A percentile compares a stretch with the other conserved stretches of the same genome.
Conservation (phyloP, 1,284 basidiomycete genomes). For the Coniferiporia sulphurascens region DNA sequence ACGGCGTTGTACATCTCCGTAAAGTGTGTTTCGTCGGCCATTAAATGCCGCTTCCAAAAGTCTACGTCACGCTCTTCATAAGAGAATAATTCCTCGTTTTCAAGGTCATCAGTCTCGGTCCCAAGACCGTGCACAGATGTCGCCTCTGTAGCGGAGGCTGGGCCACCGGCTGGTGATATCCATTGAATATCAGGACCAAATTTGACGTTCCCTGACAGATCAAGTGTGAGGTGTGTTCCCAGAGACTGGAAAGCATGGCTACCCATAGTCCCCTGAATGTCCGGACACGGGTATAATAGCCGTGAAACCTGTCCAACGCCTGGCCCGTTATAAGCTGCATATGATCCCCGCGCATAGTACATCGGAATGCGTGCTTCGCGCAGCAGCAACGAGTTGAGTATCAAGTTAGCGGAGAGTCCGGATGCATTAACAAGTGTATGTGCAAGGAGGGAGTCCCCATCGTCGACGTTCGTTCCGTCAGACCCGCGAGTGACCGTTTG, state of each 20-base stretch:
- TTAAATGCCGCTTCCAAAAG: slow-evolving; percentile 73
- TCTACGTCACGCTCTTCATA: slow-evolving; percentile 49
- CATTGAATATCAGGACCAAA: slow-evolving; percentile 96
- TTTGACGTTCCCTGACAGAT: slow-evolving; percentile 80
- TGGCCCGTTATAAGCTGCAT: slow-evolving; percentile 81
- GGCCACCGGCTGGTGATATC: slow-evolving; percentile 45
- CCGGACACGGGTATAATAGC: slow-evolving; percentile 88
- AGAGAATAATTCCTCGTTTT: slow-evolving; percentile 27
- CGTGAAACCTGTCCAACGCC: slow-evolving; percentile 64
- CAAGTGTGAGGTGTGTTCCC: slow-evolving; percentile 89
- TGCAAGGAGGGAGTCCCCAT: slow-evolving; percentile 70
- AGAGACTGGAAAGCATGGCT: slow-evolving; percentile 70
- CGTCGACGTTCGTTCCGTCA: slow-evolving; percentile 30
- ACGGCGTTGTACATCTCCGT: slow-evolving; percentile 66
- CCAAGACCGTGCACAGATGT: background rate
- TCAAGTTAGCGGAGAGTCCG: slow-evolving; percentile 71
- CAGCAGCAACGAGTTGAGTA: slow-evolving; percentile 70
- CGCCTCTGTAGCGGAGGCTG: background rate
- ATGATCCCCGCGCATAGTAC: slow-evolving; percentile 80
- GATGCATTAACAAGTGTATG: slow-evolving; percentile 84
- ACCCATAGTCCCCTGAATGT: slow-evolving; percentile 40
- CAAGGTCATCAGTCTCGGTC: background rate
- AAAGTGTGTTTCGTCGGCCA: slow-evolving; percentile 62
- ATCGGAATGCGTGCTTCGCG: slow-evolving; percentile 52
- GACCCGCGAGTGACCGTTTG: slow-evolving; percentile 52